Base-by-base conservation (phyloP, 169 alveolate species). In the Babesia microti region DNA sequence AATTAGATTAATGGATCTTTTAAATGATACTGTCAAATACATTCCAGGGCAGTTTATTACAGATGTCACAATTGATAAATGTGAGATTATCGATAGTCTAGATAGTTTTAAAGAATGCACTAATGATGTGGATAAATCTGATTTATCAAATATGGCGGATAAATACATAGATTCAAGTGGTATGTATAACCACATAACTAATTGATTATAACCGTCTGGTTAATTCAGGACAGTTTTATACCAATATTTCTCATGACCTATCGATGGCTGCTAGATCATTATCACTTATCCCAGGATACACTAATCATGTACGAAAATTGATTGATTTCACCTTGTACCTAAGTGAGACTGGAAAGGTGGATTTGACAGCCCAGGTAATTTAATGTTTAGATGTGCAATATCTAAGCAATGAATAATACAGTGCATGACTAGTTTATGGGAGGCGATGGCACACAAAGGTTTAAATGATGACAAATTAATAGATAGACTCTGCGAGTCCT, bases 371-470 rank as follows among this genome's bases (percentile, higher is more conserved):
- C 6, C 75, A 63, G 75, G 75, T 63, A 15, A 2, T 28, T 22
- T n/a, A n/a, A 23, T 9, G 17, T 6, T 23, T n/a, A 6, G 37
- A 6, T 12, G 7, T 44, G 11, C 17, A 9, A 9, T 3, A 49
- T 29, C 41, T 51, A 39, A 21, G 12, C 43, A 3, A 9, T n/a
- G n/a, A n/a, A n/a, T n/a, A n/a, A n/a, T 45, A 21, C 61, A 76
- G 79, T 81, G 82, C 18, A 65, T 76, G 58, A 76, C 81, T n/a
- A 76, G 85, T 54, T 34, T 76, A 21, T 76, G 85, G 85, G 81
- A 69, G 43, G 36, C 63, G 22, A 27, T 76, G 55, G 57, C 58
- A 24, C 51, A 61, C 43, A 34, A 67, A 30, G 74, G 59, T 23
- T 49, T 76, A 23, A 68, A 36, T 34, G 75, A 76, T 24, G 60